Evolutionary conservation across 2,329 filamentous ascomycete species (phyloP), one percentile per base, ranked within the genome.

Genomic region (Lojkania enalia): DNA sequence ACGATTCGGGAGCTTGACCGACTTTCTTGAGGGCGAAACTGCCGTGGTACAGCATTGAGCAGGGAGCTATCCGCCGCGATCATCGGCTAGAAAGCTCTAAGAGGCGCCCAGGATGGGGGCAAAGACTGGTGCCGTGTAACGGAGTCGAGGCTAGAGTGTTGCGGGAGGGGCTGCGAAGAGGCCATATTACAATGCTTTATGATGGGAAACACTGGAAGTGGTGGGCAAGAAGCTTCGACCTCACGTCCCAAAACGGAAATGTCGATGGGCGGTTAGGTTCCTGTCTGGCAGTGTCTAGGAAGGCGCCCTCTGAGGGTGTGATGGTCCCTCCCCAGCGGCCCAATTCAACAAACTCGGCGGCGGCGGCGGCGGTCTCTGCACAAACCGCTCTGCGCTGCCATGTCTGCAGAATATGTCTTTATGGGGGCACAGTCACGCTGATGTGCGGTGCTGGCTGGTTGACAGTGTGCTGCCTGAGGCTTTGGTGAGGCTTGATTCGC

Each of bases 31-130:
- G 36, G 36, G 42, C 31, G 37, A 36, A 45, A 16, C 39, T 42
- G 47, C n/a, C 35, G 60, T 63, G 27, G 56, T 62, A 67, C 62
- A 54, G 55, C 60, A 63, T 59, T 40, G 39, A 31, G 43, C 30
- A 49, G 50, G 43, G 33, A 53, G 48, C 27, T 20, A 42, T 40
- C 25, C 44, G 51, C 44, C 36, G 55, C 47, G 50, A 55, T 40
- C 37, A 47, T 49, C 44, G 52, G 49, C 42, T 48, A 48, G 49
- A 35, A 44, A 48, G 46, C 35, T 30, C 23, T 31, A 21, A 35
- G 52, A 50, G 45, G 51, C 40, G 30, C 15, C 39, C 21, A 43
- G 20, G 32, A 36, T 15, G 40, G 41, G 23, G 44, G 35, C 27
- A 35, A 46, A 45, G 46, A 43, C 49, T 52, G 46, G 52, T 30